Conservation (phyloP, 768 basidiomycete species). For the Rubroboletus pulcherrimus region DNA sequence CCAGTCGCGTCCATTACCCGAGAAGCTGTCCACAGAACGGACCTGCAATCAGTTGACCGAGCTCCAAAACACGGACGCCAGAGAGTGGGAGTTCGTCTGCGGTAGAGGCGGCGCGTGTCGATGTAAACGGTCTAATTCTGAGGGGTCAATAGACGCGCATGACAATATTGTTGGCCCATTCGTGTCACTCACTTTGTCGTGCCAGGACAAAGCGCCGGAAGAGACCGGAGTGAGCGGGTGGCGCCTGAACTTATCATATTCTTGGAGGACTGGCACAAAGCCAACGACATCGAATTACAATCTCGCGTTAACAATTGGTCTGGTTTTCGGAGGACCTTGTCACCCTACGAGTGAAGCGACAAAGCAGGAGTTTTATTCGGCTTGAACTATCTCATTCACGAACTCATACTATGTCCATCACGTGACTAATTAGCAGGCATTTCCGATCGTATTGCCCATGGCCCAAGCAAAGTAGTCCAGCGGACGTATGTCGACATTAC, state of each 20-base stretch:
- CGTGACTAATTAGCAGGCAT: background rate
- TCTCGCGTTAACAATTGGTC: background rate
- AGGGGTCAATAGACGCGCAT: background rate
- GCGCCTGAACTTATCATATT: no score
- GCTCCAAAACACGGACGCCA: slow-evolving; percentile 61
- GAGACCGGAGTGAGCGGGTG: background rate
- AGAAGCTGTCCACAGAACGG: slow-evolving; percentile 72
- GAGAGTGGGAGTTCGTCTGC: slow-evolving; percentile 47
- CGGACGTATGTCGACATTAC: background rate
- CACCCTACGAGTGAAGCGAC: background rate
- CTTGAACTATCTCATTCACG: slow-evolving; percentile 22
- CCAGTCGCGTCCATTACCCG: slow-evolving; percentile 40
- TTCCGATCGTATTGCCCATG: background rate
- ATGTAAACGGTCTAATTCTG: slow-evolving; percentile 9
- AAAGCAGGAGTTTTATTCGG: background rate
- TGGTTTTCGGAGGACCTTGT: background rate
- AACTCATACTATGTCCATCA: background rate
- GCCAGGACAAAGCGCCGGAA: background rate
- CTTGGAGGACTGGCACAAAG: background rate
- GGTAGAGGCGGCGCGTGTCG: background rate
- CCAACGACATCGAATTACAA: background rate
- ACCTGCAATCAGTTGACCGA: slow-evolving; percentile 70
- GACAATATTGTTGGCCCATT: background rate
- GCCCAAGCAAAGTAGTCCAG: background rate
- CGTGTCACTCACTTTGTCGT: slow-evolving; percentile 2